Conservation (phyloP, 768 basidiomycete genomes). For the Psilocybe cyanescens region DNA sequence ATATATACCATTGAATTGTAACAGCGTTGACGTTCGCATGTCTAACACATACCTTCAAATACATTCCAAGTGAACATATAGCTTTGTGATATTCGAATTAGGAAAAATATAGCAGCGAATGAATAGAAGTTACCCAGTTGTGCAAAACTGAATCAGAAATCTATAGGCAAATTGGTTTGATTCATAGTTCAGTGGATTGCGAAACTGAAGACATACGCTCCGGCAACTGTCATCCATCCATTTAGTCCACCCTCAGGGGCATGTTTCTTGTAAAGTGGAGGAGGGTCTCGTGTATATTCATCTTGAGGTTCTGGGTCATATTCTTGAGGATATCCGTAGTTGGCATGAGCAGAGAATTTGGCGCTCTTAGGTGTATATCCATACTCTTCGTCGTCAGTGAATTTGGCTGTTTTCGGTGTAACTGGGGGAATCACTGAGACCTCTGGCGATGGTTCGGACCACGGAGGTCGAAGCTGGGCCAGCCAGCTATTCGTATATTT, state of each 20-base stretch:
- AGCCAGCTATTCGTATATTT: conserved; percentile 19
- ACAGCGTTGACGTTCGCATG: background rate
- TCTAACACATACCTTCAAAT: conserved; percentile 29
- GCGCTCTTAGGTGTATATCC: conserved; percentile 16
- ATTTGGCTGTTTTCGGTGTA: conserved; percentile 26
- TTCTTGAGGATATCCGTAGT: conserved; percentile 13
- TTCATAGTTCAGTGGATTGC: background rate
- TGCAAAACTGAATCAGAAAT: conserved; percentile 47
- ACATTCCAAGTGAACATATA: conserved; percentile 33
- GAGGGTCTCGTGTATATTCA: conserved; percentile 22
- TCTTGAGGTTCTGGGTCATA: conserved; percentile 15
- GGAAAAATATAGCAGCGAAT: background rate
- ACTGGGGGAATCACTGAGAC: conserved; percentile 23
- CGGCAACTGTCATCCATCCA: conserved; percentile 48
- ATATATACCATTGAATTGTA: conserved; percentile 27
- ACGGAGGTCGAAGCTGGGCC: conserved; percentile 20
- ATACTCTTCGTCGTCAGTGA: conserved; percentile 12
- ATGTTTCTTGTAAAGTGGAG: conserved; percentile 27
- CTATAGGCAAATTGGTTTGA: conserved; percentile 21
- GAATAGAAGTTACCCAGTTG: conserved; percentile 37
- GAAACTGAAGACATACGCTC: conserved; percentile 38
- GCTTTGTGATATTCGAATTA: conserved; percentile 10
- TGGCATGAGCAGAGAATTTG: conserved; percentile 12
- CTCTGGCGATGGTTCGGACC: conserved; percentile 18
- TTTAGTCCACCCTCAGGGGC: conserved; percentile 39